Base-by-base conservation (phyloP, 768 basidiomycete genomes). In the Tricholoma furcatifolium region DNA sequence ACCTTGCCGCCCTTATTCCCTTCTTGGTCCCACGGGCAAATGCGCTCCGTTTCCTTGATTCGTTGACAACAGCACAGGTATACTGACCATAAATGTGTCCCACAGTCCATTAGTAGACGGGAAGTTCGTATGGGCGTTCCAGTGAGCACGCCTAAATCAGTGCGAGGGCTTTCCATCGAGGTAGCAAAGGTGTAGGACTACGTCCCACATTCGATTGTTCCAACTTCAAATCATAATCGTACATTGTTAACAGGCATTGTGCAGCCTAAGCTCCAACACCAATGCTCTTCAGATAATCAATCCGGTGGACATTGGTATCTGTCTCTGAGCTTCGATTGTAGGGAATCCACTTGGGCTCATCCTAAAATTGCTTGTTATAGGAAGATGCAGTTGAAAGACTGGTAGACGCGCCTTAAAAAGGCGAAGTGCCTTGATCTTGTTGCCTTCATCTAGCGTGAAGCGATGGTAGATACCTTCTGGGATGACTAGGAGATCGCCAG, bases 401-500 rank as follows among this genome's bases (percentile, higher is more conserved):
- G 17, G 3, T 42, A 17, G 20, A 56, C 70, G 31, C 53, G 84
- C 91, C 81, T 93, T 83, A 83, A 95, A 97, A 47, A 97, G 74
- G 7, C 93, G 79, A 67, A 93, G 74, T 0, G 88, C 88, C 60
- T 84, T 82, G 70, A 94, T 85, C 31, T 72, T 71, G 67, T 97
- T 82, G 45, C 64, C 70, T 56, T 83, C 79, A 64, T 96, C 93
- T 14, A 97, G 82, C 0, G 91, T 95, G 74, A 97, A 98, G 36
- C 94, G 87, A 71, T 98, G 95, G 68, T 94, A 97, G 61, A 95
- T 93, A 0, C 93, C 93, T 15, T 91, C 82, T 1, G 95, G 95
- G 38, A 98, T 69, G 48, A 97, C 84, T 47, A 97, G 69, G 43
- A 98, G 78, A 64, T 97, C 95, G 2, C 93, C 91, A 4, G 86